Evolutionary conservation across 129 eudicot species (phyloP).

Genomic region (Chrysanthemum makinoi): DNA sequence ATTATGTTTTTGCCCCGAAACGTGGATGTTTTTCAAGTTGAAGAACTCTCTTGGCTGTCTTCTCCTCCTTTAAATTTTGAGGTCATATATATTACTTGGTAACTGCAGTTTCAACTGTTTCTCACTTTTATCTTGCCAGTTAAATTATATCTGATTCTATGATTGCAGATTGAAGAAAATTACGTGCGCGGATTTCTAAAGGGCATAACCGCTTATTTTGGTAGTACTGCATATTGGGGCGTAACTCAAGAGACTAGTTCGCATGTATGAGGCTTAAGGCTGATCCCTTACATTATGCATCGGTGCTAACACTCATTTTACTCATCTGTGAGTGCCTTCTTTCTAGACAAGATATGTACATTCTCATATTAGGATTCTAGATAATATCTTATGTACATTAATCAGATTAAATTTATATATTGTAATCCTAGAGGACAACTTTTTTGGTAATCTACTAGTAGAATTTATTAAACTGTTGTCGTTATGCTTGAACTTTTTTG

Average conservation of each 20-base stretch:
- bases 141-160: neutral
- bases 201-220: slow-evolving; percentile 68
- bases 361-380: slow-evolving; percentile 19
- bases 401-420: neutral
- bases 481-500: neutral
- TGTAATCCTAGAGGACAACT: neutral
- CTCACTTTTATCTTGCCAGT: neutral
- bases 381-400: neutral
- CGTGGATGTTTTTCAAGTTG: slow-evolving; percentile 59
- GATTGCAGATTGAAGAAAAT: slow-evolving; percentile 62
- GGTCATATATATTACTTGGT: slow-evolving; percentile 33
- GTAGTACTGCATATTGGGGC: slow-evolving; percentile 43
- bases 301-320: slow-evolving; percentile 1
- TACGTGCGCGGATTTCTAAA: slow-evolving; percentile 45
- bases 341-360: slow-evolving; percentile 19
- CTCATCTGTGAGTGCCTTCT: slow-evolving; percentile 22
- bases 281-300: neutral
- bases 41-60: slow-evolving; percentile 77
- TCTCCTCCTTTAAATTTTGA: slow-evolving; percentile 76
- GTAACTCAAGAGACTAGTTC: slow-evolving; percentile 20
- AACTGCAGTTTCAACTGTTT: neutral
- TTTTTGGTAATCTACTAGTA: slow-evolving; percentile 18
- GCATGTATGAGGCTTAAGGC: slow-evolving; percentile 11
- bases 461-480: neutral
- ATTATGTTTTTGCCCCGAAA: slow-evolving; percentile 78